Percentiles rank a stretch among this genome's conserved stretches.
Conservation (phyloP, 192 early-diverging fungal genomes). For the Phlyctochytrium arcticum region DNA sequence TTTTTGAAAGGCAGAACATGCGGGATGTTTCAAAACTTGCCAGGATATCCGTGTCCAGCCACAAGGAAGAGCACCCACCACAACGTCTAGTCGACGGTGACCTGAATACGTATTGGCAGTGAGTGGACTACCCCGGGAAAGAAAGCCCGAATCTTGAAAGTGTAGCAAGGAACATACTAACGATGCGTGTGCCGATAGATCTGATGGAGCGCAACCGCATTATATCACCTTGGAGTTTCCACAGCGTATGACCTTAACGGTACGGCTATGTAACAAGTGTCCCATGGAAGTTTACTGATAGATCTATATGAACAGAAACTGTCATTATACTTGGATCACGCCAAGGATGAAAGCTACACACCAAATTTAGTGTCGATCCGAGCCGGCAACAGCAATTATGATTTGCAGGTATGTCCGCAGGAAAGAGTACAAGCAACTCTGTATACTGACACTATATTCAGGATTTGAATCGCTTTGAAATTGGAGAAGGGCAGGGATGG, state of each 20-base stretch:
- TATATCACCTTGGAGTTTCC: constrained; percentile 69
- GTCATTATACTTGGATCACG: constrained; percentile 58
- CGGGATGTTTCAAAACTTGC: constrained; percentile 63
- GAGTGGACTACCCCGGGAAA: too few relatives aligned
- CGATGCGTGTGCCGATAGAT: constrained; percentile 39
- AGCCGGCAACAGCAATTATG: constrained; percentile 62
- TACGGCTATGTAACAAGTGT: constrained; percentile 9
- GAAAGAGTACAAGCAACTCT: background rate
- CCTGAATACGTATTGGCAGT: constrained; percentile 81
- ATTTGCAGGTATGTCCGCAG: constrained; percentile 58
- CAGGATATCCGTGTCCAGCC: constrained; percentile 65
- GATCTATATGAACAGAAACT: constrained; percentile 17
- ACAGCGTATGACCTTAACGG: constrained; percentile 54
- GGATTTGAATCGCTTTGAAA: constrained; percentile 42
- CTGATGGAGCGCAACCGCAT: constrained; percentile 72
- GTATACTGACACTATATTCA: background rate
- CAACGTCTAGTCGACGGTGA: constrained; percentile 62
- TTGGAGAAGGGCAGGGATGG: constrained; percentile 67
- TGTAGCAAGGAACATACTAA: background rate
- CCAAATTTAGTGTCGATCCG: constrained; percentile 61
- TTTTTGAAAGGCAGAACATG: too few relatives aligned
- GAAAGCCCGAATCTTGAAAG: too few relatives aligned
- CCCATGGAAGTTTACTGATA: background rate
- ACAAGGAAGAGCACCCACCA: constrained; percentile 58
- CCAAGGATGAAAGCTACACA: constrained; percentile 82